Evolutionary conservation across 1,284 basidiomycete species (phyloP).

Genomic region (Melampsora americana): DNA sequence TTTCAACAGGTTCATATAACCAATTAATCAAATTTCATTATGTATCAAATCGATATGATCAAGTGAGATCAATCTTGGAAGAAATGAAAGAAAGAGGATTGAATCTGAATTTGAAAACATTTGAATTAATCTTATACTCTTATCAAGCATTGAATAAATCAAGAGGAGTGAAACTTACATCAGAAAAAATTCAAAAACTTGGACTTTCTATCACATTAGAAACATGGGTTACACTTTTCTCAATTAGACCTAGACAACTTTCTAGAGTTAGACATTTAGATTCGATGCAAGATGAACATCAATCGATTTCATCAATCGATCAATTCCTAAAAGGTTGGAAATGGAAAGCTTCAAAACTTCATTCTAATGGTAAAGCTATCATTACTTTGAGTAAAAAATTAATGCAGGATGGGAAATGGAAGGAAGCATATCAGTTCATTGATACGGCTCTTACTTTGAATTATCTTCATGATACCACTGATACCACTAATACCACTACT

Average conservation of each 20-base stretch:
- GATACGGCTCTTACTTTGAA: constrained; percentile 16
- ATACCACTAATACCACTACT: too few relatives aligned
- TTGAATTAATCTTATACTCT: constrained; percentile 23
- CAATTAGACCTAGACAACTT: constrained; percentile 27
- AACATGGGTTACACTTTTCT: constrained; percentile 23
- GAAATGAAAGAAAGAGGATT: constrained; percentile 37
- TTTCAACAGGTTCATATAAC: constrained; percentile 38
- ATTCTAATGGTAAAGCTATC: constrained; percentile 18
- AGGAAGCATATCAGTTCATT: constrained; percentile 12
- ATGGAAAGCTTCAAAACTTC: background rate
- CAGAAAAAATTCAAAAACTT: constrained; percentile 11
- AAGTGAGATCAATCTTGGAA: constrained; percentile 22
- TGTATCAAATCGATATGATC: constrained; percentile 26
- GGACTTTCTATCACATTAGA: constrained; percentile 17
- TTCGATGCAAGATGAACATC: constrained; percentile 22
- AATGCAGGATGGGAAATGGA: constrained; percentile 33
- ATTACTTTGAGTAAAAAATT: constrained; percentile 24
- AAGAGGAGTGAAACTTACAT: constrained; percentile 24
- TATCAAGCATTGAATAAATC: constrained; percentile 33
- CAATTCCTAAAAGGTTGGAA: constrained; percentile 6
- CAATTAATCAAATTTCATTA: constrained; percentile 29
- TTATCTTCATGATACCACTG: background rate
- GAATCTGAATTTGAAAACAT: constrained; percentile 20
- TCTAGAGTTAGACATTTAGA: constrained; percentile 31
- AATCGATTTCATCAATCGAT: background rate